phyloP scores from a whole-genome alignment of 495 filamentous ascomycete genomes.

The Aspergillus nidulans region DNA sequence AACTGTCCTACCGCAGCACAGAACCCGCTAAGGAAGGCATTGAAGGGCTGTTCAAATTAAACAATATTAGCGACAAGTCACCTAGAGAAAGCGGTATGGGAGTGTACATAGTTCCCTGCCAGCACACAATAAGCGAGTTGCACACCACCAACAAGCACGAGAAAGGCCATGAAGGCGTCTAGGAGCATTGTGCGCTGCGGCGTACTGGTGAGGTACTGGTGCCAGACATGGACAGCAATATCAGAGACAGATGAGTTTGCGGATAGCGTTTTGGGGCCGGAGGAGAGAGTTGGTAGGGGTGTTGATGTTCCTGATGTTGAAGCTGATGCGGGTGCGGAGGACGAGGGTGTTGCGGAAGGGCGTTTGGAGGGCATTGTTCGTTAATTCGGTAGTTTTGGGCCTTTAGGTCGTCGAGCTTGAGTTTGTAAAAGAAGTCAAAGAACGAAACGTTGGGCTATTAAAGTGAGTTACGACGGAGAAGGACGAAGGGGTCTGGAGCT shows the following conservation, averaged over 20 bases:
- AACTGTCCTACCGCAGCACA: conserved; percentile 95
- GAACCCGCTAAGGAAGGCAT: conserved; percentile 95
- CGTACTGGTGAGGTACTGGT: conserved; percentile 72
- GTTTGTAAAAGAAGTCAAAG: conserved; percentile 4
- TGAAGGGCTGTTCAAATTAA: conserved; percentile 71
- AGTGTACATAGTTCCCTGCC: conserved; percentile 86
- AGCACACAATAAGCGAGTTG: conserved; percentile 94
- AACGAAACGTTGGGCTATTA: background rate
- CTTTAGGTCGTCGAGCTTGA: background rate
- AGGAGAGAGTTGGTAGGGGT: conserved; percentile 40
- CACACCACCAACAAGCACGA: conserved; percentile 77
- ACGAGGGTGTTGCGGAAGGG: conserved; percentile 35
- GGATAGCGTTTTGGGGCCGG: conserved; percentile 36
- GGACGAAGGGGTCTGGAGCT: background rate
- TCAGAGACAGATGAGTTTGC: conserved; percentile 47
- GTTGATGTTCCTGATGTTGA: conserved; percentile 22
- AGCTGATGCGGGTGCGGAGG: conserved; percentile 20
- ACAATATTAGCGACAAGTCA: background rate
- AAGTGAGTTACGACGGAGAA: background rate
- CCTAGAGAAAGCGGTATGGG: background rate
- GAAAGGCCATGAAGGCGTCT: conserved; percentile 87
- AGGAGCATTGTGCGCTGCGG: conserved; percentile 89
- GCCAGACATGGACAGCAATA: conserved; percentile 55
- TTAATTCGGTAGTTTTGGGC: background rate
- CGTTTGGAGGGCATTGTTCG: conserved; percentile 48